Evolutionary conservation across 257 asterid species (phyloP), one percentile per base, ranked within the genome.

Genomic region (Fraxinus anomala): DNA sequence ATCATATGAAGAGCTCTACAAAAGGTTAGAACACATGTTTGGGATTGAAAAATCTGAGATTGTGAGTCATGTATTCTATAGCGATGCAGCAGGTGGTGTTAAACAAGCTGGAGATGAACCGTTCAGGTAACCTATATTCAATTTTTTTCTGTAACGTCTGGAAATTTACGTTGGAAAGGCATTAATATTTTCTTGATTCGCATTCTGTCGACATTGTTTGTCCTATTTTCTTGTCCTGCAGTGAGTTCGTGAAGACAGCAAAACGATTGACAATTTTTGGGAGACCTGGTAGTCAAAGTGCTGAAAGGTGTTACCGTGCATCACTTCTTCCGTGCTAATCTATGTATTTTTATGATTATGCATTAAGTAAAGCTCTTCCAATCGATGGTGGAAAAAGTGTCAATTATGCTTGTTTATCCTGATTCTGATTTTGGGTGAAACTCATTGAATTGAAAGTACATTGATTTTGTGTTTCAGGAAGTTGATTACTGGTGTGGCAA

Each of bases 1-100:
- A 77, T 95, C 99, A 0, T 95, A 91, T 19, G 98, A 95, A 65
- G 98, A 95, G 81, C 84, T 95, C 3, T 87, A 86, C 79, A 89
- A 83, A 78, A 89, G 75, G 83, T 89, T 95, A 12, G 91, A 85
- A 51, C 76, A 85, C 85, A 93, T 95, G 96, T 90, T 89, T 66
- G 94, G 92, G 6, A 84, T 89, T 17, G 94, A 90, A 79, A 88
- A 85, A 72, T 79, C 89, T 5, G 97, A 88, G 74, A 85, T 91
- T 73, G 80, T 80, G 78, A 85, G 87, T 82, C 89, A 78, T 73
- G 89, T 89, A 79, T 79, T 84, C 81, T 93, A 89, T 79, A 87
- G 81, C 59, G 94, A 91, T 86, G 87, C 88, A 24, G 63, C 85
- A 2, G 96, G 97, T 78, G 93, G 85, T 72, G 85, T 85, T 31